phyloP scores from a whole-genome alignment of 306 rosid genomes.

The Lathyrus sativus region DNA sequence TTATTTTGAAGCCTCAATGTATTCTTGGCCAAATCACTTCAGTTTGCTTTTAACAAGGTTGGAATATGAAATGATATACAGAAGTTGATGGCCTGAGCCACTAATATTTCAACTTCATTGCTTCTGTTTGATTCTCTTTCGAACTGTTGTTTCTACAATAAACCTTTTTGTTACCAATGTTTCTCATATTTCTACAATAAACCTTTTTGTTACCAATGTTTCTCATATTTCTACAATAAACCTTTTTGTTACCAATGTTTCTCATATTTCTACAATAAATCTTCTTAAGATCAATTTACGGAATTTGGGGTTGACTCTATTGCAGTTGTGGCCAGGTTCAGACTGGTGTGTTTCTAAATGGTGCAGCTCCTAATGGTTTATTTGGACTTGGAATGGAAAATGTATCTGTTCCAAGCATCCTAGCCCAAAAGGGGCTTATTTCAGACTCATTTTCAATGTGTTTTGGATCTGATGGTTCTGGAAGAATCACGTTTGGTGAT shows the following conservation, averaged over 20 bases:
- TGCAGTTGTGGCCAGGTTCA: slow-evolving; percentile 84
- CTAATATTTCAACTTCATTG: background rate
- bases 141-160: slow-evolving; percentile 7
- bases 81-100: background rate
- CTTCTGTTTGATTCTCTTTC: slow-evolving; percentile 28
- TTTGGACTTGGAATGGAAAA: slow-evolving; percentile 80
- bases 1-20: slow-evolving; percentile 4
- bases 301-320: slow-evolving; percentile 13
- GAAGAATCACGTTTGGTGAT: slow-evolving; percentile 85
- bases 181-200: slow-evolving; percentile 13
- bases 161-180: background rate
- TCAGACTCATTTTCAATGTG: slow-evolving; percentile 92
- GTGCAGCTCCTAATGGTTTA: slow-evolving; percentile 88
- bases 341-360: slow-evolving; percentile 66
- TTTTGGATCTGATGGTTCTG: slow-evolving; percentile 60
- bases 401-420: slow-evolving; percentile 77
- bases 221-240: slow-evolving; percentile 8
- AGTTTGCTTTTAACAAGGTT: background rate
- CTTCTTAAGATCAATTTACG: slow-evolving; percentile 15
- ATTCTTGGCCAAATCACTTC: background rate
- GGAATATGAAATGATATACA: background rate
- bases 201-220: slow-evolving; percentile 4
- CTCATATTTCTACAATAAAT: background rate
- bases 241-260: slow-evolving; percentile 14
- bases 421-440: slow-evolving; percentile 60